Percentiles rank a stretch among this genome's conserved stretches.
Conservation (phyloP, 2,329 filamentous ascomycete species). For the Claviceps sorghi region DNA sequence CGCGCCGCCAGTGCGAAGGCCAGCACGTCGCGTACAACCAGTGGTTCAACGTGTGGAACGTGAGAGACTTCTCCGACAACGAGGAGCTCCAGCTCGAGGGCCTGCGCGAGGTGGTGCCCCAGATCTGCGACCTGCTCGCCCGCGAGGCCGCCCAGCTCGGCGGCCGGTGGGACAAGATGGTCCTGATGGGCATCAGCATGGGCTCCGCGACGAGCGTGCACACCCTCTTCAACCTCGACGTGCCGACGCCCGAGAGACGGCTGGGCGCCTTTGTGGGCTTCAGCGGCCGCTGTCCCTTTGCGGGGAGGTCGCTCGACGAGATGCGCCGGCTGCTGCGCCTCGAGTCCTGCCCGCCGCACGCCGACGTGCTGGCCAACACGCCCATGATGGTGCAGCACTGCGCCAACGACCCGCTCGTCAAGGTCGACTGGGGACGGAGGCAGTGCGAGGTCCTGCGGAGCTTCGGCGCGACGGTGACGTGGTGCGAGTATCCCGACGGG, state of each 20-base stretch:
- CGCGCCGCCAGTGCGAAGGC: slow-evolving; percentile 12
- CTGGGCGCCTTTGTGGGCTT: background rate
- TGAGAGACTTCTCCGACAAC: background rate
- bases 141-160: background rate
- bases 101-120: background rate
- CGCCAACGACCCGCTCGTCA: background rate
- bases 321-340: background rate
- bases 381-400: background rate
- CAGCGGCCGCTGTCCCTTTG: background rate
- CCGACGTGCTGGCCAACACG: background rate
- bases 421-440: background rate
- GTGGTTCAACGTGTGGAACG: slow-evolving; percentile 38
- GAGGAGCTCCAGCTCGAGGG: background rate
- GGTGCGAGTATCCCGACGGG: background rate
- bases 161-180: background rate
- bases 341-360: background rate
- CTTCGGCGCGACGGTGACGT: background rate
- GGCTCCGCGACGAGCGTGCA: background rate
- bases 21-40: slow-evolving; percentile 15
- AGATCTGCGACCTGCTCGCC: background rate
- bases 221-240: background rate
- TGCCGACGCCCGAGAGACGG: background rate
- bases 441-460: background rate
- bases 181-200: background rate
- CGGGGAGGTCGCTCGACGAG: background rate